These are phyloP conservation scores for Dorcoceras hygrometricum DNA, from an alignment of 257 asterid species.

Conservation along the genomic window DNA sequence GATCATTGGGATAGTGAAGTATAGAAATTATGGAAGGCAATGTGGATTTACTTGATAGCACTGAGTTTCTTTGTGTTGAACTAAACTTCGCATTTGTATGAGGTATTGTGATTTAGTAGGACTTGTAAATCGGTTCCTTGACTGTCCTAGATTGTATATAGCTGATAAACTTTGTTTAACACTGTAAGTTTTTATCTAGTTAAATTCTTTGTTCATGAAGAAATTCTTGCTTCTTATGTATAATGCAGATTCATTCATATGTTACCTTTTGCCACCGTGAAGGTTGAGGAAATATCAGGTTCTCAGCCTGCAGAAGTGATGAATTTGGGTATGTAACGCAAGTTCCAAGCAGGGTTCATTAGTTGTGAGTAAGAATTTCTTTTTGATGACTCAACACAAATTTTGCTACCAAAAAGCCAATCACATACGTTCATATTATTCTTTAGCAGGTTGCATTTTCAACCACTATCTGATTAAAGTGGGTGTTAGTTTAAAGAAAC, in stretches of 20 bases:
- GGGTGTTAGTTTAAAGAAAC: not conserved
- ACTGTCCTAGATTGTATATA: too few species aligned
- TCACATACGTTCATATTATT: not conserved
- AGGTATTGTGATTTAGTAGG: not conserved
- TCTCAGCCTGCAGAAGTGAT: constrained; percentile 88
- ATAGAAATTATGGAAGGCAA: not conserved
- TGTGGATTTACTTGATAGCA: not conserved
- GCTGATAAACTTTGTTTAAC: not conserved
- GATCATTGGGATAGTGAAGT: not conserved
- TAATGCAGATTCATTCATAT: constrained; percentile 55
- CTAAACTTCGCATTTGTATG: not conserved
- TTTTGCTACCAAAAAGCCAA: not conserved
- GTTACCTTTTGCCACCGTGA: constrained; percentile 68
- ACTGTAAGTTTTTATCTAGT: not conserved
- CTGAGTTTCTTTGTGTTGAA: not conserved
- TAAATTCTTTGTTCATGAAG: not conserved
- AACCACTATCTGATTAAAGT: not conserved
- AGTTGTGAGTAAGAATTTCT: constrained; percentile 1
- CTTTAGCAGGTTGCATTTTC: not conserved
- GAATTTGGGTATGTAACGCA: constrained; percentile 59
- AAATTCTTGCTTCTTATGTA: not conserved
- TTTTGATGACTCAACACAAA: not conserved
- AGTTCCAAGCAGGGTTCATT: not conserved
- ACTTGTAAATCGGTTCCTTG: not conserved
- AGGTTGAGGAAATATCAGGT: constrained; percentile 74